Base-by-base conservation (phyloP, 2,329 filamentous ascomycete genomes). In the Penicillium sp. region DNA sequence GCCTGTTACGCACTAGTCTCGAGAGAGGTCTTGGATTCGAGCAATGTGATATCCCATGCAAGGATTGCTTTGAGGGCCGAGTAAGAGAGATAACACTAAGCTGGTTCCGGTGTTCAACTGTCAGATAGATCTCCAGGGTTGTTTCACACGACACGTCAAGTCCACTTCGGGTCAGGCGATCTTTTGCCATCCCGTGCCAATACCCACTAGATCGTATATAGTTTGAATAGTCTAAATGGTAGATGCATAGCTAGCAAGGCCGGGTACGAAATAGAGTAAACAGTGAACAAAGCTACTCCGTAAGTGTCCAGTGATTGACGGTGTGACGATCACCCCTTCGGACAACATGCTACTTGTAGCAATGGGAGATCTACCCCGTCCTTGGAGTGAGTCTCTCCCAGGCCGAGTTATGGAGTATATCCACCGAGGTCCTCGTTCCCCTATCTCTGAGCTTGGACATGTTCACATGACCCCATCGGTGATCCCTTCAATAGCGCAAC, bases 371-470 rank as follows among this genome's bases (percentile, higher is more conserved):
- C 24, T 5, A 27, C 24, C 24, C 24, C 24, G 24, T 27, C 5
- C 24, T 27, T 27, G 24, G 18, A 18, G 18, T 18, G 18, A 18
- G 18, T 18, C 18, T 18, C 18, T 18, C 18, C 18, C 18, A 18
- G 18, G 18, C 18, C 18, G 18, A 18, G 18, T 18, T 18, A 18
- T 18, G 18, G 18, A 18, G 18, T 18, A 18, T 18, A 18, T 18
- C 39, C 10, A 39, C n/a, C n/a, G 38, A 27, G 24, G 24, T 38
- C 36, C 43, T 41, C 18, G 34, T 16, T 52, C 50, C 39, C 43
- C 18, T 48, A 40, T 39, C 31, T 31, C 45, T 51, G 43, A 51
- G 49, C 49, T 34, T 47, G 39, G 43, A 38, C 47, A 49, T 11
- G 27, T 27, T 46, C 43, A 41, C 49, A 21, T 50, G 48, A 47